Conservation (phyloP, 371 early-diverging fungal genomes). For the Globomyces sp. region DNA sequence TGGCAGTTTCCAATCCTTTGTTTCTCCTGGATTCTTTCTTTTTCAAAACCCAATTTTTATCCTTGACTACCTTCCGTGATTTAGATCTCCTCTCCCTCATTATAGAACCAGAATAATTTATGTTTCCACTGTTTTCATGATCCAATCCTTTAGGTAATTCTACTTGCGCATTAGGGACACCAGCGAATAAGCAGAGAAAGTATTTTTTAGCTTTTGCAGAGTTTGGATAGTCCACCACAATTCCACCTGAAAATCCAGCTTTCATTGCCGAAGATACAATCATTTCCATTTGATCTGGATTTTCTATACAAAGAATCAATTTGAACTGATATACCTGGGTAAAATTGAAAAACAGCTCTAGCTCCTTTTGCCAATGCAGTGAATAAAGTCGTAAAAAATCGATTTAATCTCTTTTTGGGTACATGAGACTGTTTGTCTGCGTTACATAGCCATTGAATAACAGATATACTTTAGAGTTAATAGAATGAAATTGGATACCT, state of each 20-base stretch:
- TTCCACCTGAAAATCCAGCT: constrained; percentile 96
- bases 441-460: constrained; percentile 99
- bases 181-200: constrained; percentile 94
- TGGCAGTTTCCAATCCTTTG: constrained; percentile 66
- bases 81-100: constrained; percentile 41
- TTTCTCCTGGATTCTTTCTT: constrained; percentile 88
- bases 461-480: constrained; percentile 73
- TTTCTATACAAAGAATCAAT: constrained; percentile 50
- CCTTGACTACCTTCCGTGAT: constrained; percentile 61
- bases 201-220: constrained; percentile 96
- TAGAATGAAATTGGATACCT: constrained; percentile 44
- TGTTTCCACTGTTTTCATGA: constrained; percentile 54
- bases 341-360: constrained; percentile 98
- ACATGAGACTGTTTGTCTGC: constrained; percentile 84
- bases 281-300: constrained; percentile 91
- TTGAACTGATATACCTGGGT: constrained; percentile 54
- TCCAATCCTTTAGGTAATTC: constrained; percentile 75
- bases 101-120: constrained; percentile 39
- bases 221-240: constrained; percentile 97
- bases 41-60: constrained; percentile 86
- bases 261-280: constrained; percentile 84
- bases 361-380: constrained; percentile 85
- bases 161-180: constrained; percentile 52
- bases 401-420: constrained; percentile 79
- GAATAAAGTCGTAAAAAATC: constrained; percentile 94